Conservation (phyloP, 257 asterid species). For the Orobanche coerulescens region DNA sequence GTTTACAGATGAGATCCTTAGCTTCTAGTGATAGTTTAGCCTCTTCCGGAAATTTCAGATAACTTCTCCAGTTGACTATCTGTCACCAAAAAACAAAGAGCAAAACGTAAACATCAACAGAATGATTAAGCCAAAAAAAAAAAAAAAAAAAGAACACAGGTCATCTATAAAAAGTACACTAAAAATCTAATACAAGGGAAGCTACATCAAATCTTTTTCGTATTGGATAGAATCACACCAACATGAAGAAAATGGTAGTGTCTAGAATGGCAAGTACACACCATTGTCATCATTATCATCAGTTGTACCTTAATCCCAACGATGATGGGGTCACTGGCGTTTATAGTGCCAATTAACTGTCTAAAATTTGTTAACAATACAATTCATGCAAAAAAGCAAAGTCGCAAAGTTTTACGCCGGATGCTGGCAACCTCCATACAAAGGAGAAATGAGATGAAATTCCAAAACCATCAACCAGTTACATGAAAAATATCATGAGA, state of each 20-base stretch:
- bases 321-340: too few species aligned
- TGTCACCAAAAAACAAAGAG: constrained; percentile 31
- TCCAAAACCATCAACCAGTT: too few species aligned
- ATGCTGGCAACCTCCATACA: too few species aligned
- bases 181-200: not conserved
- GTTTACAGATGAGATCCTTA: constrained; percentile 87
- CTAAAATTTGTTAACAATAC: too few species aligned
- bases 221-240: not conserved
- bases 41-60: constrained; percentile 92
- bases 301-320: too few species aligned
- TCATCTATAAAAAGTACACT: not conserved
- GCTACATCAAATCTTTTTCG: not conserved
- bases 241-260: not conserved
- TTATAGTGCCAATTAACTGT: too few species aligned
- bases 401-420: too few species aligned
- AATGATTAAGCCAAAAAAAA: not conserved
- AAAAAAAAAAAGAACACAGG: not conserved
- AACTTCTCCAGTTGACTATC: constrained; percentile 96
- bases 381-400: too few species aligned
- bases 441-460: too few species aligned
- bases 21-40: constrained; percentile 86
- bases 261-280: too few species aligned
- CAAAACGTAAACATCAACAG: constrained; percentile 7
- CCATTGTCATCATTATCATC: too few species aligned
- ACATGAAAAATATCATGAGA: too few species aligned